A percentile compares a stretch with the other conserved stretches of the same genome.
Evolutionary conservation across 164 flowering plant genomes (phyloP).

Genomic region (Magnolia kwangsiensis): DNA sequence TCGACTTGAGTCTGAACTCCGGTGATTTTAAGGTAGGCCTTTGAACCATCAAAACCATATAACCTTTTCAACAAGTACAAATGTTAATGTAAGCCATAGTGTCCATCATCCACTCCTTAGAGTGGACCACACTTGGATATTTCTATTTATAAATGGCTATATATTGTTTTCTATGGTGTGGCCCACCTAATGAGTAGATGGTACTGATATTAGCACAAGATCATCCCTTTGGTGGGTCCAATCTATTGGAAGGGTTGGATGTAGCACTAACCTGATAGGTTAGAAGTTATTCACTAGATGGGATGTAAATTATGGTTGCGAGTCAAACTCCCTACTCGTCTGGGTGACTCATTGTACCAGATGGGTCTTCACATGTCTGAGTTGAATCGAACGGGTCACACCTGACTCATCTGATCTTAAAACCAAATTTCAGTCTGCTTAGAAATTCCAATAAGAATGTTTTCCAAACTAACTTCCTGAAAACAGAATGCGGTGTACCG

Average conservation of each 20-base stretch:
- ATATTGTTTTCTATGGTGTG: no score
- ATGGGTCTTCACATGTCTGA: no score
- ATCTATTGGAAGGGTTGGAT: no score
- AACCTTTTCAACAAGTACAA: not conserved
- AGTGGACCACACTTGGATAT: not conserved
- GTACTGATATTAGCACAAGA: no score
- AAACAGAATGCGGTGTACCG: slow-evolving; percentile 45
- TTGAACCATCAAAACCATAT: not conserved
- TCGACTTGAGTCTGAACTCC: slow-evolving; percentile 43
- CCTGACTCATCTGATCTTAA: not conserved
- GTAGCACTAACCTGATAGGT: no score
- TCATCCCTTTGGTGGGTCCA: no score
- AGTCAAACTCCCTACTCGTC: no score
- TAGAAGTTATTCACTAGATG: no score
- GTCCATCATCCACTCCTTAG: not conserved
- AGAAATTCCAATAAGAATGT: not conserved
- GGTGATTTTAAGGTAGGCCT: slow-evolving; percentile 50
- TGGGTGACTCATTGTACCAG: not conserved
- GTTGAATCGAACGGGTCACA: not conserved
- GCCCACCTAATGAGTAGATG: no score
- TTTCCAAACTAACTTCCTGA: not conserved
- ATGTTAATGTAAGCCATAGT: not conserved
- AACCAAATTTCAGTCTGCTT: not conserved
- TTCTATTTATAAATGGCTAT: not conserved
- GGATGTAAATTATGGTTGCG: no score